Percentiles rank a stretch among this genome's conserved stretches.
These are phyloP conservation scores for Clavispora phyllophila DNA, from an alignment of 805 yeast species.

Conservation along the genomic window DNA sequence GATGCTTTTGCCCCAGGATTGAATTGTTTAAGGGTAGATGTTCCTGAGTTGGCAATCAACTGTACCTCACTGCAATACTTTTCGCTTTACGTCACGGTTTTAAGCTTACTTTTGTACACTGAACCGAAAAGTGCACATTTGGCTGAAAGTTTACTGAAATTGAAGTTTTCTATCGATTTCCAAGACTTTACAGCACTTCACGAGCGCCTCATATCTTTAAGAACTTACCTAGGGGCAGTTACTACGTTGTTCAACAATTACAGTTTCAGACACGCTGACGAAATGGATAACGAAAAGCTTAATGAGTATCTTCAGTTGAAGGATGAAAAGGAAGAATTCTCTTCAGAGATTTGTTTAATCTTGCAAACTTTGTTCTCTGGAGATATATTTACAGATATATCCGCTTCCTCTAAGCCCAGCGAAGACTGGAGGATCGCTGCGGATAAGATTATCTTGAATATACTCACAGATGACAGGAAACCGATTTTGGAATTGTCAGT, in stretches of 20 bases:
- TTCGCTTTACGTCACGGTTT: slow-evolving; percentile 56
- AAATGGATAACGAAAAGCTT: slow-evolving; percentile 45
- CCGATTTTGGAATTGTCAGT: slow-evolving; percentile 36
- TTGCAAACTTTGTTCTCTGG: slow-evolving; percentile 36
- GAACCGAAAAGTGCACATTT: slow-evolving; percentile 64
- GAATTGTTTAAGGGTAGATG: slow-evolving; percentile 52
- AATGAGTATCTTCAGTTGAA: slow-evolving; percentile 39
- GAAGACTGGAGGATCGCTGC: slow-evolving; percentile 35
- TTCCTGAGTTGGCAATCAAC: slow-evolving; percentile 62
- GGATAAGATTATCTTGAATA: slow-evolving; percentile 35
- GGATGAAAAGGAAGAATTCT: slow-evolving; percentile 27
- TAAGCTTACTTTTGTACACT: slow-evolving; percentile 61
- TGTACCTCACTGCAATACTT: slow-evolving; percentile 73
- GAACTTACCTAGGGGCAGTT: slow-evolving; percentile 41
- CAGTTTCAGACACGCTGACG: slow-evolving; percentile 39
- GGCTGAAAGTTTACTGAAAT: slow-evolving; percentile 56
- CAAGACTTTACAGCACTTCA: slow-evolving; percentile 51
- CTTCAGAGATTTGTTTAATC: slow-evolving; percentile 30
- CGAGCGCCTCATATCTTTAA: slow-evolving; percentile 44
- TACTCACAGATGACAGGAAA: slow-evolving; percentile 36
- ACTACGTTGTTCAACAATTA: slow-evolving; percentile 41
- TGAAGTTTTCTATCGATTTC: slow-evolving; percentile 67
- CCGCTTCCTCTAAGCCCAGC: slow-evolving; percentile 14
- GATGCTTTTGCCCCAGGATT: slow-evolving; percentile 1
- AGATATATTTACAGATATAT: slow-evolving; percentile 15